These are phyloP conservation scores for Rhodofomes roseus DNA, from an alignment of 1,284 basidiomycete species.

Conservation along the genomic window DNA sequence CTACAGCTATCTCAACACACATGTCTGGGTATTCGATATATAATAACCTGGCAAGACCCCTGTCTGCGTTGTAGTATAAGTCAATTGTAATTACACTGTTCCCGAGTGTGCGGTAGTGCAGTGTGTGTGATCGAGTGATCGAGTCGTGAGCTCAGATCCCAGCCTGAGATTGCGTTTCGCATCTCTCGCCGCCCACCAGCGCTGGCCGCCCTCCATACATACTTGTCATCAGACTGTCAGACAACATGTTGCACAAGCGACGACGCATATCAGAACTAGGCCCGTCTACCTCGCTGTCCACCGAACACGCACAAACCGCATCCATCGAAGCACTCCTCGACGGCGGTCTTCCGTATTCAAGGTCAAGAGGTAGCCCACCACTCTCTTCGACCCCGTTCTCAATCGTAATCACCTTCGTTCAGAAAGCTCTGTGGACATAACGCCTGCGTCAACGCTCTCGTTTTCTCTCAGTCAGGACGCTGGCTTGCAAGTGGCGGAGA, in stretches of 20 bases:
- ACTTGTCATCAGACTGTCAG: not conserved
- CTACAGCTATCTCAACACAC: too few species aligned
- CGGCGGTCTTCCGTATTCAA: slow-evolving; percentile 10
- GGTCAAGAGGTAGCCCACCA: not conserved
- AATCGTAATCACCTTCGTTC: not conserved
- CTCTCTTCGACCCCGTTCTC: not conserved
- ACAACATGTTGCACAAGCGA: not conserved
- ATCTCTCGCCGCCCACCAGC: too few species aligned
- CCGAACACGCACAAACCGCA: not conserved
- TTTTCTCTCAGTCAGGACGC: slow-evolving; percentile 59
- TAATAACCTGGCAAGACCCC: too few species aligned
- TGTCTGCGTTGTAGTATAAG: too few species aligned
- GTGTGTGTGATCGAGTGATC: not conserved
- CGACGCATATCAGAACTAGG: not conserved
- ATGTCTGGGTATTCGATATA: too few species aligned
- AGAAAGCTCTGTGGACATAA: slow-evolving; percentile 59
- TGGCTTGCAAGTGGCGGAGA: slow-evolving; percentile 78
- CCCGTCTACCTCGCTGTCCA: not conserved
- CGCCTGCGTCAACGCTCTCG: slow-evolving; percentile 70
- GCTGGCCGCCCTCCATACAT: too few species aligned
- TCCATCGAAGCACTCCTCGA: not conserved
- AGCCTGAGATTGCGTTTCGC: not conserved
- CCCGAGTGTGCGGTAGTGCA: not conserved
- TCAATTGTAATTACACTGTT: too few species aligned
- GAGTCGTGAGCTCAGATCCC: not conserved